These are phyloP conservation scores for Serendipita sp. DNA, from an alignment of 768 basidiomycete species.

Conservation along the genomic window DNA sequence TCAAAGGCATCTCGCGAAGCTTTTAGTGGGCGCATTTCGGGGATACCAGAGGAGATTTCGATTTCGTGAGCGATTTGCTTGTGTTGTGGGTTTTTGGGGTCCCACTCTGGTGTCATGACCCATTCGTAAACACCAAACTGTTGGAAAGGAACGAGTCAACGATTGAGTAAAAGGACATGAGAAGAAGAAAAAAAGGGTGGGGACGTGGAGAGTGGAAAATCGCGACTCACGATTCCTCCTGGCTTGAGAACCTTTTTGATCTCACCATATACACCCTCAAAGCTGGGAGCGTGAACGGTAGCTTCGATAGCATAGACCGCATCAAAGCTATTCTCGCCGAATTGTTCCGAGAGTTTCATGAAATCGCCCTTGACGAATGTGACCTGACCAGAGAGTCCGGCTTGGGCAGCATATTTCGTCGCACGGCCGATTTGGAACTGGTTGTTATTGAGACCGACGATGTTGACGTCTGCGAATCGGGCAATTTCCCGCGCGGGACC, in stretches of 20 bases:
- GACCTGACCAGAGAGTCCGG: slow-evolving; percentile 60
- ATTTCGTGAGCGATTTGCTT: slow-evolving; percentile 82
- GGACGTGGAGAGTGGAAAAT: neutral
- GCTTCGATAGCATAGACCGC: slow-evolving; percentile 98
- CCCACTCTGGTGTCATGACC: slow-evolving; percentile 95
- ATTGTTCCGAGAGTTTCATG: slow-evolving; percentile 82
- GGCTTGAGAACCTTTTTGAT: slow-evolving; percentile 91
- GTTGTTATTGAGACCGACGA: slow-evolving; percentile 90
- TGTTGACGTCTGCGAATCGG: slow-evolving; percentile 67
- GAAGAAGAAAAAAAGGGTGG: neutral
- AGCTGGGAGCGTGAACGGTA: slow-evolving; percentile 88
- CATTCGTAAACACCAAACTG: slow-evolving; percentile 98
- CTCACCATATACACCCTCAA: slow-evolving; percentile 89
- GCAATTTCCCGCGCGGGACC: slow-evolving; percentile 95
- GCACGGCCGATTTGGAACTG: slow-evolving; percentile 88
- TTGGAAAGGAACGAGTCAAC: slow-evolving; percentile 5
- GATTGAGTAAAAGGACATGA: neutral
- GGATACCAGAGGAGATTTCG: slow-evolving; percentile 92
- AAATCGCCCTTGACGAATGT: slow-evolving; percentile 87
- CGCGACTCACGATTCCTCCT: slow-evolving; percentile 64
- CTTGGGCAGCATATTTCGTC: slow-evolving; percentile 57
- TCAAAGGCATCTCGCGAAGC: slow-evolving; percentile 60
- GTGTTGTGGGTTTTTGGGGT: slow-evolving; percentile 70
- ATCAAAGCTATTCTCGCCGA: slow-evolving; percentile 87
- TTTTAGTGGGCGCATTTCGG: slow-evolving; percentile 77